phyloP scores from a whole-genome alignment of 2,329 filamentous ascomycete species.

The Pseudogymnoascus sp. region DNA sequence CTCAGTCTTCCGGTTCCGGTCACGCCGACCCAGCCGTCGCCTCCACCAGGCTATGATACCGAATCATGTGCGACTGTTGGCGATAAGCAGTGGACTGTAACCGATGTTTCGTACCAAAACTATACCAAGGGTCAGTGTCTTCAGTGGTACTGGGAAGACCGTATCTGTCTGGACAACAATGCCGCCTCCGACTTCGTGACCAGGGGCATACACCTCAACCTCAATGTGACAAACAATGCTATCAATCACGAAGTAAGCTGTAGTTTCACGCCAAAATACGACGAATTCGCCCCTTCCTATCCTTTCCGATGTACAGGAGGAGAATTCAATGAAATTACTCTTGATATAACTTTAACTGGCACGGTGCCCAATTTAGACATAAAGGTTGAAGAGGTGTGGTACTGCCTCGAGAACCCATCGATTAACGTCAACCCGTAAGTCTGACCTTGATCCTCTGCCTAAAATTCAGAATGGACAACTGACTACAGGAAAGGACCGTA shows the following conservation, averaged over 20 bases:
- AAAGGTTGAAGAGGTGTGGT: neutral
- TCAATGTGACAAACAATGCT: slow-evolving; percentile 2
- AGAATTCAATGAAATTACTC: neutral
- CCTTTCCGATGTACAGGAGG: neutral
- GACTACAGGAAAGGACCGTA: neutral
- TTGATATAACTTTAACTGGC: neutral
- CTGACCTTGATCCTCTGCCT: no score
- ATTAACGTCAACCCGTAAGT: neutral
- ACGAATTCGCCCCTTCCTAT: neutral
- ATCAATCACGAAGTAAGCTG: neutral
- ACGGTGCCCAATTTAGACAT: neutral
- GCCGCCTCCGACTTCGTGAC: neutral
- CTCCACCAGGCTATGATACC: neutral
- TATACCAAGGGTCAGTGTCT: slow-evolving; percentile 1
- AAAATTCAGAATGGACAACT: neutral
- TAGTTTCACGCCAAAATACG: neutral
- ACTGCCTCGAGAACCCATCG: neutral
- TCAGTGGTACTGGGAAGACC: neutral
- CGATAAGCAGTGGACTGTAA: neutral
- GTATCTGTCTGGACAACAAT: neutral
- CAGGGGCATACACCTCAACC: neutral
- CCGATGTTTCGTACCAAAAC: neutral
- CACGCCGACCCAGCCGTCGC: neutral
- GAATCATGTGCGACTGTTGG: neutral
- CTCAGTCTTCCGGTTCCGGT: neutral